Evolutionary conservation across 1,284 basidiomycete species (phyloP).

Genomic region (Trichosporon sp.): DNA sequence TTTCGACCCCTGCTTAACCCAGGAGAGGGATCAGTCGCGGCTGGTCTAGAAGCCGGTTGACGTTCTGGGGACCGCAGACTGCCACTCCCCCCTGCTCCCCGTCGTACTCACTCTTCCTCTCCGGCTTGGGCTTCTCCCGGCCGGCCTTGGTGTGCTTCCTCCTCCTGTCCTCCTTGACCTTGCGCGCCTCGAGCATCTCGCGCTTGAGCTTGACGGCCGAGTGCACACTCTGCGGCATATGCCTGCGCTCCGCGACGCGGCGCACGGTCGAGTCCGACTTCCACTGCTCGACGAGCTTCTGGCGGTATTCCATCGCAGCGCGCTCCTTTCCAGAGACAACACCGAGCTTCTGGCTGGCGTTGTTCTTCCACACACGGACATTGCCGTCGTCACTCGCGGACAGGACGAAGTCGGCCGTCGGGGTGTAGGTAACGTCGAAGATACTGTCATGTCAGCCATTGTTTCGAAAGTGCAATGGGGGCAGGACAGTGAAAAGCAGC

Average conservation of each 20-base stretch:
- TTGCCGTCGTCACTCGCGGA: conserved; percentile 97
- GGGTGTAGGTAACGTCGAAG: conserved; percentile 70
- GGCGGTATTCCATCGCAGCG: conserved; percentile 88
- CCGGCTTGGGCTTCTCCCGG: conserved; percentile 85
- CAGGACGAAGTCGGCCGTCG: conserved; percentile 89
- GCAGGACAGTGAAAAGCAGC: not conserved
- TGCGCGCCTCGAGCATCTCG: conserved; percentile 86
- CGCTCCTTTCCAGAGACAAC: conserved; percentile 89
- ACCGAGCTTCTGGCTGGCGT: conserved; percentile 89
- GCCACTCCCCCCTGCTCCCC: not conserved
- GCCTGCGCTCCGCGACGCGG: conserved; percentile 78
- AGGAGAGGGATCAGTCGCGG: not conserved
- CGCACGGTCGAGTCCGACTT: conserved; percentile 78
- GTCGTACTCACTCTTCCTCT: conserved; percentile 68
- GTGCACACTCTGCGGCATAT: conserved; percentile 87
- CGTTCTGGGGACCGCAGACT: not conserved
- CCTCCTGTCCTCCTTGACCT: conserved; percentile 91
- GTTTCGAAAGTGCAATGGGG: not conserved
- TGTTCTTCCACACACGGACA: conserved; percentile 93
- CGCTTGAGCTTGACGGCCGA: conserved; percentile 84
- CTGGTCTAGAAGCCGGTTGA: not conserved
- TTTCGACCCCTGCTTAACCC: not conserved
- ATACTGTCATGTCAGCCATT: conserved; percentile 37
- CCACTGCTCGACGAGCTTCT: conserved; percentile 87
- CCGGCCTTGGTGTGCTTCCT: conserved; percentile 83